Conservation (phyloP, 805 yeast genomes). For the Yamadazyma ubonensis region DNA sequence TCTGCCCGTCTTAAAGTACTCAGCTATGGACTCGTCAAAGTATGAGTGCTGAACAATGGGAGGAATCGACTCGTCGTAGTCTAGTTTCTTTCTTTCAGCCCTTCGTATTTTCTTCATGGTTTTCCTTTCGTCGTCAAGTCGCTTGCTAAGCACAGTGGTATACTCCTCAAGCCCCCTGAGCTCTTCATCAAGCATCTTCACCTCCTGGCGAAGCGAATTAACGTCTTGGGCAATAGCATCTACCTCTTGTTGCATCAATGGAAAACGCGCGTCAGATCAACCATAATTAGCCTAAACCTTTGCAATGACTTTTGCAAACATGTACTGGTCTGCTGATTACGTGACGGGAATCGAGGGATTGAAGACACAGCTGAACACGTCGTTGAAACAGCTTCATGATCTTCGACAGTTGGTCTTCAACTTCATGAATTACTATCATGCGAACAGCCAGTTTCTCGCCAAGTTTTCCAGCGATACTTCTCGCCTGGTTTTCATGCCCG, state of each 20-base stretch:
- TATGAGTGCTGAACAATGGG: slow-evolving; percentile 26
- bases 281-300: too few species aligned
- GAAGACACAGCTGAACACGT: slow-evolving; percentile 28
- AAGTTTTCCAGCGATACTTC: slow-evolving; percentile 18
- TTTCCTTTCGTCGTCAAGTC: slow-evolving; percentile 13
- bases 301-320: slow-evolving; percentile 28
- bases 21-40: slow-evolving; percentile 30
- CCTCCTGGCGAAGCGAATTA: slow-evolving; percentile 16
- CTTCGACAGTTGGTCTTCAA: slow-evolving; percentile 35
- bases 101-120: slow-evolving; percentile 12
- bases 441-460: slow-evolving; percentile 34
- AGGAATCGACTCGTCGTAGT: slow-evolving; percentile 12
- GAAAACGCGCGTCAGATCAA: slow-evolving; percentile 8
- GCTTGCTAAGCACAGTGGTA: slow-evolving; percentile 1
- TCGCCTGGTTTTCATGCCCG: too few species aligned
- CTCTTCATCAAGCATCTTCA: slow-evolving; percentile 16
- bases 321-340: slow-evolving; percentile 45
- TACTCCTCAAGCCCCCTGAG: background rate
- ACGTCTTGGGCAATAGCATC: slow-evolving; percentile 3
- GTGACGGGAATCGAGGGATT: slow-evolving; percentile 34
- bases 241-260: background rate
- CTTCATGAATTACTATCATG: slow-evolving; percentile 35
- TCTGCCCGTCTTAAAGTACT: slow-evolving; percentile 18
- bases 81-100: background rate
- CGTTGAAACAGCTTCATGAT: slow-evolving; percentile 41